A percentile compares a stretch with the other conserved stretches of the same genome.
phyloP scores from a whole-genome alignment of 306 rosid species.

The Rubus parviflorus region DNA sequence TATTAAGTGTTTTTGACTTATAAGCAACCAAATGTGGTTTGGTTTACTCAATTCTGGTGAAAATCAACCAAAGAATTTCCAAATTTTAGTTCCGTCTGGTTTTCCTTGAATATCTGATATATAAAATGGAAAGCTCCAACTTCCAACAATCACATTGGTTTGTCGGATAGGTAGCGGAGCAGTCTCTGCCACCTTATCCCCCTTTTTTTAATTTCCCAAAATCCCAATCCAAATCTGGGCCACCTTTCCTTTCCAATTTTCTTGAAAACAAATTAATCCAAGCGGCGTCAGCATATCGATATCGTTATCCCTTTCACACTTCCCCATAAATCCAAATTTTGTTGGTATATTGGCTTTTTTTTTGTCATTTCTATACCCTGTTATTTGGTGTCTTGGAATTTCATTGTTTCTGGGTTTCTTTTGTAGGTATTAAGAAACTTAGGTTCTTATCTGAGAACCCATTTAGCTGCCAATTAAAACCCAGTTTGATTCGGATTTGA shows the following conservation, averaged over 20 bases:
- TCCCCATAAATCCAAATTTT: conserved; percentile 13
- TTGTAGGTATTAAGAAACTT: not conserved
- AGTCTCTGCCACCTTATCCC: conserved; percentile 21
- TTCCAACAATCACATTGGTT: not conserved
- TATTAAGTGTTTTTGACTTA: not conserved
- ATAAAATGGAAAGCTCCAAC: conserved; percentile 1
- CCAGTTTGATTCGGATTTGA: not conserved
- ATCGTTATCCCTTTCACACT: conserved; percentile 38
- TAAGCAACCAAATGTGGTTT: not conserved
- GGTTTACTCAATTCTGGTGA: not conserved
- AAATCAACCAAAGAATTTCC: not conserved
- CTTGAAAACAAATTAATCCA: not conserved
- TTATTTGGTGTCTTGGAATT: not conserved
- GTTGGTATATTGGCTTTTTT: not conserved
- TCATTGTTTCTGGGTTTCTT: not conserved
- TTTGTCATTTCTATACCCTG: not conserved
- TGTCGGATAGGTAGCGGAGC: conserved; percentile 6
- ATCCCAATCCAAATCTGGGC: not conserved
- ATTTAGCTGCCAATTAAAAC: not conserved
- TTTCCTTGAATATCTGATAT: not conserved
- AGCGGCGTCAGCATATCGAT: conserved; percentile 29
- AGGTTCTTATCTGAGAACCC: conserved; percentile 3
- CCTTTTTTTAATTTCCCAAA: not conserved
- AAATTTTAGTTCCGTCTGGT: not conserved
- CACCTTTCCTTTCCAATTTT: too few relatives aligned